Base-by-base conservation (phyloP, 2,329 filamentous ascomycete genomes). In the Seiridium cupressi region DNA sequence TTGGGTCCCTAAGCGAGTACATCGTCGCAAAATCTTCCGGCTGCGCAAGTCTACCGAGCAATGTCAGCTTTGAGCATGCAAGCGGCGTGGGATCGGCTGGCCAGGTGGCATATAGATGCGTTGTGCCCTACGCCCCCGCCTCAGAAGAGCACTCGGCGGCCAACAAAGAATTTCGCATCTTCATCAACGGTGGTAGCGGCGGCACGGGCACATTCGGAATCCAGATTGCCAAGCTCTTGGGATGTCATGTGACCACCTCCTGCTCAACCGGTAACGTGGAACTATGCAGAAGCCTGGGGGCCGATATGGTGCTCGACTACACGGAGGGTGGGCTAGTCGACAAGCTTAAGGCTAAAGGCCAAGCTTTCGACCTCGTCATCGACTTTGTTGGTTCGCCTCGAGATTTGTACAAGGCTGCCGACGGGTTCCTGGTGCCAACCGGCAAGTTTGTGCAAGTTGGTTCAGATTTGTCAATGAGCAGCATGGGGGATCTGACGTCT, bases 261-360 rank as follows among this genome's bases (percentile, higher is more conserved):
- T 89, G 86, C 66, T 88, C 85, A 7, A 77, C 76, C 1, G 69
- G 69, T 4, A 89, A 89, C 67, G 73, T 81, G 0, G 79, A 84
- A 56, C 69, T 89, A 2, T 85, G 83, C 66, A 79, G 79, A 64
- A 73, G 73, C 4, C 69, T 89, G 1, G 87, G 87, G 0, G 87
- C 86, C 10, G 86, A 89, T 63, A 82, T 85, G 62, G 80, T 88
- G 35, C 76, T 88, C 51, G 82, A 88, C 65, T 88, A 89, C 66
- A 81, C 77, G 31, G 72, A 72, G 1, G 68, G 71, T 26, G 73
- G 86, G 65, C 69, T 87, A 2, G 65, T 79, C 2, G 72, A 75
- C 32, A 68, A 68, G 1, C 69, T 88, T 9, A 77, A 76, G 62
- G 69, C 72, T 1, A 77, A 77, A 42, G 81, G 81, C 0, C 73